Base-by-base conservation (phyloP, 495 filamentous ascomycete species). In the Hypoxylon lienhwacheense region DNA sequence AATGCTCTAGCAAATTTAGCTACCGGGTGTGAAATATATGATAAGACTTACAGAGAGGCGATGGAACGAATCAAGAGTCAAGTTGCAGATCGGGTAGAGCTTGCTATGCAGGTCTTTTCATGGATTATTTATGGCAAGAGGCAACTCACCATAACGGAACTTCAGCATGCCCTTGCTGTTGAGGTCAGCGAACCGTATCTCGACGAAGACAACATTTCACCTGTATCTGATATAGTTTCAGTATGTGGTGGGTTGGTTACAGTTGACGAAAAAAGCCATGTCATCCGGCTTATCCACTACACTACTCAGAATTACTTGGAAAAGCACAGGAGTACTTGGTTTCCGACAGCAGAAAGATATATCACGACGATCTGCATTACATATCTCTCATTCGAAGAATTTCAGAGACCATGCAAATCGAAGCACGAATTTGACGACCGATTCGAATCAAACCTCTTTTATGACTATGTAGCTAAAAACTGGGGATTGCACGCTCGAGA, bases 211-310 rank as follows among this genome's bases (percentile, higher is more conserved):
- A 65, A 70, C 25, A 21, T 80, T 2, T 15, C 62, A 3, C 42
- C 69, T 3, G 49, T 71, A 0, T 63, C 70, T 12, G 47, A 67
- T 14, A 43, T 80, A 1, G 39, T 73, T 6, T 72, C 70, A 5
- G 69, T 75, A 14, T 83, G 80, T 45, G 71, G 68, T 46, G 77
- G 79, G 0, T 63, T 84, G 7, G 66, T 81, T 6, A 73, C 60
- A 4, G 46, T 78, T 5, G 76, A 81, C 42, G 11, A 66, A 19
- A 65, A 74, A 24, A 79, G 68, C 47, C 37, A 66, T 7, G 67
- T 76, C 20, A 60, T 82, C 24, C 72, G 74, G 10, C 64, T 83
- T 5, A 73, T 81, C 8, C 81, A 82, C 58, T 77, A 77, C 48
- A 80, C 80, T 7, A 64, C 77, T 1, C 71, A 81, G 54, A 71